phyloP scores from a whole-genome alignment of 345 rosid species.

The Barbarea vulgaris region DNA sequence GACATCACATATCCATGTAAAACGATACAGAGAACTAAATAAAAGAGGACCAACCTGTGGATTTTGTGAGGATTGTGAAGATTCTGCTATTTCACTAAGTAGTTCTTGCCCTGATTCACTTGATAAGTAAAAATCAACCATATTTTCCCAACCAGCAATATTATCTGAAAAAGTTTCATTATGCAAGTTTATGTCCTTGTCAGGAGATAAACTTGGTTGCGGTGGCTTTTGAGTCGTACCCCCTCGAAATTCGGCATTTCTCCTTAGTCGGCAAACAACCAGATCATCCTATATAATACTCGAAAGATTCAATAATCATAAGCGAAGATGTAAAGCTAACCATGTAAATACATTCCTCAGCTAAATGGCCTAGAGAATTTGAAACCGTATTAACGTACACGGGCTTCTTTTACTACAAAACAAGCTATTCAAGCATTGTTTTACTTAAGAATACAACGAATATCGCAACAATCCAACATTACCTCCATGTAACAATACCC shows the following conservation, averaged over 20 bases:
- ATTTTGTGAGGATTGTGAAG: constrained; percentile 40
- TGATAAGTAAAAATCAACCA: constrained; percentile 41
- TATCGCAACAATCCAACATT: not conserved
- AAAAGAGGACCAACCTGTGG: constrained; percentile 47
- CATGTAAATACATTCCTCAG: not conserved
- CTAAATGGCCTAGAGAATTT: not conserved
- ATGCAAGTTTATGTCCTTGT: constrained; percentile 13
- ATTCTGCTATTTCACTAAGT: constrained; percentile 35
- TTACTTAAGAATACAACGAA: not conserved
- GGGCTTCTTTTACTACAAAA: not conserved
- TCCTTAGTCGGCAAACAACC: constrained; percentile 79
- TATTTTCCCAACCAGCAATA: constrained; percentile 25
- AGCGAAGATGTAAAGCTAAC: not conserved
- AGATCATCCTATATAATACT: constrained; percentile 60
- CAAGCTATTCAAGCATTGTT: not conserved
- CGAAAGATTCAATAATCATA: not conserved
- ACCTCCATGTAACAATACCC: not conserved
- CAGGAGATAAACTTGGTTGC: constrained; percentile 14
- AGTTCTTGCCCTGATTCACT: constrained; percentile 34
- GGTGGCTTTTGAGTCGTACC: constrained; percentile 30
- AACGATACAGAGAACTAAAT: not conserved
- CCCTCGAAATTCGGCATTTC: constrained; percentile 57
- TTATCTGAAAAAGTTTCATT: constrained; percentile 8
- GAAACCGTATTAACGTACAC: not conserved
- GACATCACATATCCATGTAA: constrained; percentile 28